Evolutionary conservation across 2,329 filamentous ascomycete genomes (phyloP).

Genomic region (Beauveria caledonica): DNA sequence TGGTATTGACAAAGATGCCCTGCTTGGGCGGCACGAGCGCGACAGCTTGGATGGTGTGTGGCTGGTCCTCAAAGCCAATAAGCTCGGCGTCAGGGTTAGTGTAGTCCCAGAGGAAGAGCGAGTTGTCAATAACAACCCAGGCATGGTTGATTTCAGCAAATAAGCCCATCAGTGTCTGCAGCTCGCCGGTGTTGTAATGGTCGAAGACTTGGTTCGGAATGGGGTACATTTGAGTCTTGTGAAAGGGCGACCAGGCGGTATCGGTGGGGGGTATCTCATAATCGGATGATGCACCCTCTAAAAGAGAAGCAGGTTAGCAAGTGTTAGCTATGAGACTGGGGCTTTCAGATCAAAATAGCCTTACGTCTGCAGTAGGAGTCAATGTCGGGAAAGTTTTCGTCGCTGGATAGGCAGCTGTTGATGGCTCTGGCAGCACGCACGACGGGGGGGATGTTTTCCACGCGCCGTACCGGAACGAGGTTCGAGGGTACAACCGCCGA

Average conservation of each 20-base stretch:
- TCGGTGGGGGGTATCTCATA: constrained; percentile 69
- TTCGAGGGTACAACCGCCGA: constrained; percentile 24
- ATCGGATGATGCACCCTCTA: constrained; percentile 83
- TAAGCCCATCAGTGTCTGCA: constrained; percentile 88
- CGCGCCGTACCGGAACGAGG: constrained; percentile 35
- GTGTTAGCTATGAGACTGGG: background rate
- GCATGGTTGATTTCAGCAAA: constrained; percentile 93
- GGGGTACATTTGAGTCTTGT: constrained; percentile 76
- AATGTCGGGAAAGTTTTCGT: constrained; percentile 78
- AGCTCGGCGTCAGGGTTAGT: constrained; percentile 85
- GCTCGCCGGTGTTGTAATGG: constrained; percentile 79
- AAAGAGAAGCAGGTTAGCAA: constrained; percentile 19
- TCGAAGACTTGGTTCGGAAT: constrained; percentile 90
- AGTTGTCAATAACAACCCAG: constrained; percentile 93
- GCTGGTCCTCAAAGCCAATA: constrained; percentile 84
- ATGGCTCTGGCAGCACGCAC: constrained; percentile 76
- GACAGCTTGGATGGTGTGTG: constrained; percentile 82
- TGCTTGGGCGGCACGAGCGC: constrained; percentile 76
- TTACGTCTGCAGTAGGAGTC: constrained; percentile 83
- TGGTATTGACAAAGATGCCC: constrained; percentile 78
- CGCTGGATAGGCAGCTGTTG: constrained; percentile 66
- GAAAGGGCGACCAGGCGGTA: constrained; percentile 77
- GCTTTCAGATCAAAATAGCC: constrained; percentile 26
- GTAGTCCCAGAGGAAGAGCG: constrained; percentile 96
- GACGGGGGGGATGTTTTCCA: constrained; percentile 53